These are phyloP conservation scores for Sodiomyces alkalinus DNA, from an alignment of 2,329 filamentous ascomycete genomes.

Conservation along the genomic window DNA sequence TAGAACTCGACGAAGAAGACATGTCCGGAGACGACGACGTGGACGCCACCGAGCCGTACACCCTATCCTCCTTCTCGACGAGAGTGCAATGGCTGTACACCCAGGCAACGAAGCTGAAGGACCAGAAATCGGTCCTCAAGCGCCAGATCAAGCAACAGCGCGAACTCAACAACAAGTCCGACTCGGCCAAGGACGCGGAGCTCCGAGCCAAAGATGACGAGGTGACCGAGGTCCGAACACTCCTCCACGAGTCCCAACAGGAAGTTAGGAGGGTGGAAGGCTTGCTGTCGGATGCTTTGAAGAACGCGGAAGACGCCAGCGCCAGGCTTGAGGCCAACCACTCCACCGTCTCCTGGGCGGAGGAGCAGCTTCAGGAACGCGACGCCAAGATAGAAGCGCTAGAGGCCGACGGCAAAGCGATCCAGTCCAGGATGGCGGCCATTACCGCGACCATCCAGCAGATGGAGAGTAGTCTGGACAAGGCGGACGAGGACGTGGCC, in stretches of 20 bases:
- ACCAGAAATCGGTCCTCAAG: constrained; percentile 80
- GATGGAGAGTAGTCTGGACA: constrained; percentile 16
- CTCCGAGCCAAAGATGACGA: constrained; percentile 43
- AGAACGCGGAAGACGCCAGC: constrained; percentile 27
- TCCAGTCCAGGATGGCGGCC: constrained; percentile 12
- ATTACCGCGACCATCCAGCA: constrained; percentile 15
- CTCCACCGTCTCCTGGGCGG: too few species aligned
- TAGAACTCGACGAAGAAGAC: constrained; percentile 44
- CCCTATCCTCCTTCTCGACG: constrained; percentile 58
- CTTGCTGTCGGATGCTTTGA: constrained; percentile 31
- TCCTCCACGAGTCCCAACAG: constrained; percentile 21
- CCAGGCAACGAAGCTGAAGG: constrained; percentile 61
- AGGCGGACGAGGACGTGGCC: constrained; percentile 25
- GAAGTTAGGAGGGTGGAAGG: constrained; percentile 24
- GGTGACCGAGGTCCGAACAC: constrained; percentile 25
- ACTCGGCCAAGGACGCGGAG: constrained; percentile 52
- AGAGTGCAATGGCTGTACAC: constrained; percentile 68
- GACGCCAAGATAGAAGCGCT: constrained; percentile 24
- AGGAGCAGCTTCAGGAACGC: constrained; percentile 16
- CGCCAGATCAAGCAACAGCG: constrained; percentile 92
- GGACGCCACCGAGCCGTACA: constrained; percentile 47
- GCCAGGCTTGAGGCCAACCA: constrained; percentile 9
- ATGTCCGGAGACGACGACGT: constrained; percentile 46
- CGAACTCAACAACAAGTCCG: constrained; percentile 78
- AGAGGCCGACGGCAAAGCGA: constrained; percentile 14